Percentiles rank a stretch among this genome's conserved stretches.
Evolutionary conservation across 2,329 filamentous ascomycete species (phyloP).

Genomic region (Neonectria coccinea): DNA sequence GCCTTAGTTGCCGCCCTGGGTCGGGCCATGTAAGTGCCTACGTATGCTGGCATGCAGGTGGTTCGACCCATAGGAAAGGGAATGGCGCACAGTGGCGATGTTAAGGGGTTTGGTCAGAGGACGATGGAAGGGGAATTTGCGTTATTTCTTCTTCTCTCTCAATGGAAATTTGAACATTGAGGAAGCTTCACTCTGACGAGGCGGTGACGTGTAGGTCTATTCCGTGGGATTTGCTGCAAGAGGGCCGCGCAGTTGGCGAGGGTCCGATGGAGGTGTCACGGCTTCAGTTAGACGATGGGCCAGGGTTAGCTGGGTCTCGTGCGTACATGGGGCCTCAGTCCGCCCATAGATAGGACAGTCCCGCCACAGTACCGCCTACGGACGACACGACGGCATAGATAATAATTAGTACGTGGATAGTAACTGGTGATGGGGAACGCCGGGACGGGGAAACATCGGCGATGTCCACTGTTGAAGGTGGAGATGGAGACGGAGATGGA

Average conservation of each 20-base stretch:
- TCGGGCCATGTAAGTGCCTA: constrained; percentile 14
- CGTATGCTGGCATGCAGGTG: constrained; percentile 22
- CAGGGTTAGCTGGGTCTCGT: not conserved
- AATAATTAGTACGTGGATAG: no score
- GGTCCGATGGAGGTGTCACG: not conserved
- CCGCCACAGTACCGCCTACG: not conserved
- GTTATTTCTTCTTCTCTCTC: not conserved
- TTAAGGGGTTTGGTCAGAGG: not conserved
- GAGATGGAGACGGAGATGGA: not conserved
- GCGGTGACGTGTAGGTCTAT: not conserved
- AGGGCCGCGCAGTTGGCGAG: not conserved
- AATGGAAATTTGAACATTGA: not conserved
- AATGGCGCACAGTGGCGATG: constrained; percentile 1
- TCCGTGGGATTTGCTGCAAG: not conserved
- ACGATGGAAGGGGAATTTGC: not conserved
- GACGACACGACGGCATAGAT: not conserved
- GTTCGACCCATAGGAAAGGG: constrained; percentile 13
- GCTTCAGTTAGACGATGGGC: not conserved
- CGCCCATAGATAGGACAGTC: not conserved
- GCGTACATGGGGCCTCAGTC: not conserved
- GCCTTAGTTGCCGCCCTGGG: constrained; percentile 10
- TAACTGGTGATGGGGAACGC: not conserved
- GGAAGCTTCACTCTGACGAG: not conserved
- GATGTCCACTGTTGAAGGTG: not conserved
- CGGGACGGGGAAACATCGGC: not conserved